Base-by-base conservation (phyloP, 768 basidiomycete genomes). In the Pisolithus tinctorius region DNA sequence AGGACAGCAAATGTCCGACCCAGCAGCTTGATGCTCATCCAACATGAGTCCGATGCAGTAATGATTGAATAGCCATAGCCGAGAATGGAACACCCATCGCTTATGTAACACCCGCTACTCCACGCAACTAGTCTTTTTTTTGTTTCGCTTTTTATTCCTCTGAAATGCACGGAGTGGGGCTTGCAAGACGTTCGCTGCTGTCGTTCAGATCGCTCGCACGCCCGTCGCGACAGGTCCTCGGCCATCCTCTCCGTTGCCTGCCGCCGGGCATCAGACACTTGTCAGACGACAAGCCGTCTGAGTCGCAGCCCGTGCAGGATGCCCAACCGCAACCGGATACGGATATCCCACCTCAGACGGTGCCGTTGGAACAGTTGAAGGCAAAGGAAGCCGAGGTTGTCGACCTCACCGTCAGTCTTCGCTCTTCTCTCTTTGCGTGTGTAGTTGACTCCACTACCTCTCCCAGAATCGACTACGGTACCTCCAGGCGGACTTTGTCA, bases 401-500 rank as follows among this genome's bases (percentile, higher is more conserved):
- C n/a, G 92, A 93, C 68, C 74, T 93, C 54, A 90, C 84, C 55
- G 91, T 93, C 61, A 59, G 87, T 72, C 36, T 25, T 49, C 48
- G 25, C 26, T 27, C 48, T 40, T 34, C 20, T 29, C 26, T 26
- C 26, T 26, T 25, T 25, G 25, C 40, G 48, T 45, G 49, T 30
- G 29, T 48, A 26, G 34, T 58, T 55, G 51, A 52, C 57, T 43
- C 37, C 47, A 46, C 13, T 30, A 50, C 51, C 56, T 45, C 58
- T 51, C 37, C 17, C 67, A 96, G 95, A 78, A 84, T 65, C 89
- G 93, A 56, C 76, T 96, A 60, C 84, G 88, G 44, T 96, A 97
- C 66, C 76, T 90, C 52, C 87, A 93, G 64, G 96, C 96, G 60
- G 96, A 99, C 72, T 93, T 93, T 70, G 73, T 95, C 41, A 99